Evolutionary conservation across 768 basidiomycete species (phyloP).

Genomic region (Boletus pseudo-olivaceus): DNA sequence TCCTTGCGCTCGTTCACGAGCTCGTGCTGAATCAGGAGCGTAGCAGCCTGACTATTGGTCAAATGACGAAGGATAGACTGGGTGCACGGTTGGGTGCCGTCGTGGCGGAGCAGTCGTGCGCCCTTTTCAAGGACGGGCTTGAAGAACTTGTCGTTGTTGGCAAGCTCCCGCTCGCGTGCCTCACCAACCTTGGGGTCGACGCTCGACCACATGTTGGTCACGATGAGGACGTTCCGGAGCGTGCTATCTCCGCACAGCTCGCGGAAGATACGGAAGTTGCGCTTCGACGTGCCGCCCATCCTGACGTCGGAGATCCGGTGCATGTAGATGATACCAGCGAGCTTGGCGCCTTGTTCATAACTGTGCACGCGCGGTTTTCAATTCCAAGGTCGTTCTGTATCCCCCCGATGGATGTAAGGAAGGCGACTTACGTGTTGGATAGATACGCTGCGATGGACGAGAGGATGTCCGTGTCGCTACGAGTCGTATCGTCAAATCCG

Average conservation of each 20-base stretch:
- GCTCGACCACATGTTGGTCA: conserved; percentile 53
- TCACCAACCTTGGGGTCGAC: conserved; percentile 38
- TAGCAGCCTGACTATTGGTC: conserved; percentile 37
- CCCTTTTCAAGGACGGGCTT: conserved; percentile 49
- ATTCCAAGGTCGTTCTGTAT: background rate
- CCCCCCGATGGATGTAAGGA: background rate
- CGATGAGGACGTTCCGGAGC: conserved; percentile 49
- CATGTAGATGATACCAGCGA: conserved; percentile 55
- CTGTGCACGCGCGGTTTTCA: conserved; percentile 6
- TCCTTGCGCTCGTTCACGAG: conserved; percentile 47
- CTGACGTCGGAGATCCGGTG: conserved; percentile 52
- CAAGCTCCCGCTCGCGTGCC: conserved; percentile 46
- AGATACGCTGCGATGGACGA: conserved; percentile 44
- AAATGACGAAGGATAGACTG: conserved; percentile 42
- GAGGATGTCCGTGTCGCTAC: conserved; percentile 49
- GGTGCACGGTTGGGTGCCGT: conserved; percentile 39
- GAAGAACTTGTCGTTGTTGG: conserved; percentile 43
- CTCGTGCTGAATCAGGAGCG: conserved; percentile 54
- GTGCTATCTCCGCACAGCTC: conserved; percentile 50
- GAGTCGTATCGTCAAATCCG: conserved; percentile 54
- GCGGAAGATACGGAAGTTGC: conserved; percentile 50
- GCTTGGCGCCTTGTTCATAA: conserved; percentile 35
- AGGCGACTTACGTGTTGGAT: conserved; percentile 28
- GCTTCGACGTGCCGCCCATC: conserved; percentile 48
- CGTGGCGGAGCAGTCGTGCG: conserved; percentile 42